These are phyloP conservation scores for Atalantia buxifolia DNA, from an alignment of 345 rosid genomes.

Conservation along the genomic window DNA sequence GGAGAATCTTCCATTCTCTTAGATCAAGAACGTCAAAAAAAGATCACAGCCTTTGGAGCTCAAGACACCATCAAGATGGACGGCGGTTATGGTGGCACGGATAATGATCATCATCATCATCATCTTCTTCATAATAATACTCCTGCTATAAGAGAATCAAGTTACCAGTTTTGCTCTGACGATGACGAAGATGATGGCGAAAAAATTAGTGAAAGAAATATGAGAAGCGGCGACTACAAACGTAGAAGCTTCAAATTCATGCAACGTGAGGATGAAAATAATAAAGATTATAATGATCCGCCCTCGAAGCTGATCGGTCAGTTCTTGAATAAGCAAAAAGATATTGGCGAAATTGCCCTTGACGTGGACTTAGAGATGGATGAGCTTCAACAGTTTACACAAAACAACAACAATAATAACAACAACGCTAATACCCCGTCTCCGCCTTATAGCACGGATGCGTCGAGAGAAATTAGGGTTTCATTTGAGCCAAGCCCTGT, in stretches of 20 bases:
- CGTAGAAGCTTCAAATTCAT: constrained; percentile 28
- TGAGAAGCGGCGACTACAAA: background rate
- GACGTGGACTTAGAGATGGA: constrained; percentile 75
- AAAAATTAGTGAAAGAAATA: background rate
- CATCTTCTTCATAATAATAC: too few species aligned
- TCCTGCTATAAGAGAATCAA: too few species aligned
- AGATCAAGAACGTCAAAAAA: constrained; percentile 17
- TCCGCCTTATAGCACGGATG: constrained; percentile 13
- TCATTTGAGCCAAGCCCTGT: constrained; percentile 46
- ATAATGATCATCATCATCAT: background rate
- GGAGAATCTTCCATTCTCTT: constrained; percentile 61
- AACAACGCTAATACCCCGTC: constrained; percentile 2
- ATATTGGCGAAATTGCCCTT: constrained; percentile 50
- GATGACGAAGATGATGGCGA: too few species aligned
- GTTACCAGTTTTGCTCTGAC: too few species aligned
- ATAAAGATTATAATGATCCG: constrained; percentile 15
- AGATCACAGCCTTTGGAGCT: background rate
- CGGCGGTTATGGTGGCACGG: background rate
- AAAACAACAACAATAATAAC: too few species aligned
- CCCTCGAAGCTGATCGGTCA: constrained; percentile 38
- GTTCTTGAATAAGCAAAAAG: constrained; percentile 27
- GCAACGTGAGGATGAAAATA: background rate
- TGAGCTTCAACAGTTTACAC: constrained; percentile 21
- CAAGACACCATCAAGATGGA: constrained; percentile 7
- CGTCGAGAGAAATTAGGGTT: constrained; percentile 43